A percentile compares a stretch with the other conserved stretches of the same genome.
Conservation (phyloP, 257 asterid genomes). For the Fraxinus excelsior region DNA sequence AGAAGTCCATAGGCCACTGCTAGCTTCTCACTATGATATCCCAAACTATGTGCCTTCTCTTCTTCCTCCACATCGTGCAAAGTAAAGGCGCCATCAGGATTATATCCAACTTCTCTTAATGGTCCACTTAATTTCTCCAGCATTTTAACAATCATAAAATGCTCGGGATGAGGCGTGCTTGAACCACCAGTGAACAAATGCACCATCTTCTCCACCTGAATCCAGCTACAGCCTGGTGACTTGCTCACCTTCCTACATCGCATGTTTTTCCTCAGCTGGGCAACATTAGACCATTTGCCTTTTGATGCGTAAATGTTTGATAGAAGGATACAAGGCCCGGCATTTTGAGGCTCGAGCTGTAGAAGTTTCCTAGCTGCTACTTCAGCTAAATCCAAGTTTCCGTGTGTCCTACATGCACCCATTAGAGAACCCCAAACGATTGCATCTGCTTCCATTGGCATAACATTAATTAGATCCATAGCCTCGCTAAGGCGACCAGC, state of each 20-base stretch:
- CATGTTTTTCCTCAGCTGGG: conserved; percentile 57
- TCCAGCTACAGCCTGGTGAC: conserved; percentile 85
- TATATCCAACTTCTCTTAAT: conserved; percentile 64
- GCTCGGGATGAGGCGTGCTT: conserved; percentile 48
- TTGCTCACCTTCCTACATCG: conserved; percentile 54
- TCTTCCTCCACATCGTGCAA: conserved; percentile 72
- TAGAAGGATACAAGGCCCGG: conserved; percentile 68
- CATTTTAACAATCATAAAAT: conserved; percentile 41
- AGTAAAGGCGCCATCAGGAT: conserved; percentile 54
- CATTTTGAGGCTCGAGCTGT: conserved; percentile 61
- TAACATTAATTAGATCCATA: conserved; percentile 49
- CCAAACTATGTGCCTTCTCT: conserved; percentile 56
- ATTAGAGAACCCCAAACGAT: conserved; percentile 77
- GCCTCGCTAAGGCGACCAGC: conserved; percentile 68
- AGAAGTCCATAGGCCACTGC: conserved; percentile 72
- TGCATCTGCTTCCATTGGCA: conserved; percentile 68
- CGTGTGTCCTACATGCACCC: conserved; percentile 73
- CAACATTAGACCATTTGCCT: conserved; percentile 69
- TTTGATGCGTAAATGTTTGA: conserved; percentile 68
- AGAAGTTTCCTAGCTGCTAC: conserved; percentile 65
- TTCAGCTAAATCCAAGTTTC: conserved; percentile 65
- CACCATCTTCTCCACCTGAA: conserved; percentile 67
- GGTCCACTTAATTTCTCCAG: conserved; percentile 54
- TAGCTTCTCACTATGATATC: conserved; percentile 68
- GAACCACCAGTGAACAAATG: conserved; percentile 69